These are phyloP conservation scores for Erodium chrysanthum DNA, from an alignment of 441 rosid species.

Conservation along the genomic window DNA sequence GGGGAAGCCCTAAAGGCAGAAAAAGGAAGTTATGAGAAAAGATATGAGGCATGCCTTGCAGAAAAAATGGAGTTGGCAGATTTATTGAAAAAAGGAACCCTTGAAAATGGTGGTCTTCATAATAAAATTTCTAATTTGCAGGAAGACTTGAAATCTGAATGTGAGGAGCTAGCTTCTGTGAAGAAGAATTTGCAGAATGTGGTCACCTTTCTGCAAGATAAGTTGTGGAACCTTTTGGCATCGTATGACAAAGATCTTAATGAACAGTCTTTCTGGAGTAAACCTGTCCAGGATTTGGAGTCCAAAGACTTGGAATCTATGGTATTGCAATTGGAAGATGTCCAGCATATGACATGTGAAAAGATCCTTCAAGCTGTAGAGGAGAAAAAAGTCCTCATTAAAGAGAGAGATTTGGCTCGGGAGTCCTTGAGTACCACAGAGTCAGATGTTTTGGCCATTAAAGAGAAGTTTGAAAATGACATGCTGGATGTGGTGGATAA, in stretches of 20 bases:
- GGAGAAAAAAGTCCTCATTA: constrained; percentile 44
- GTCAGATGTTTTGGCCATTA: constrained; percentile 42
- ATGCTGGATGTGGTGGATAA: constrained; percentile 34
- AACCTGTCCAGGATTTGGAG: constrained; percentile 29
- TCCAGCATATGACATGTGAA: constrained; percentile 46
- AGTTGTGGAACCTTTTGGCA: constrained; percentile 35
- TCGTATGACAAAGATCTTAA: constrained; percentile 32
- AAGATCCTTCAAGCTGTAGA: constrained; percentile 38
- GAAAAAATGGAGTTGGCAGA: constrained; percentile 7
- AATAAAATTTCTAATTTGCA: constrained; percentile 8
- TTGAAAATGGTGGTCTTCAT: not conserved
- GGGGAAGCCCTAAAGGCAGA: constrained; percentile 11
- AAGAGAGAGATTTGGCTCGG: constrained; percentile 44
- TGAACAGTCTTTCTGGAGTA: constrained; percentile 28
- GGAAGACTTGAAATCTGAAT: constrained; percentile 9
- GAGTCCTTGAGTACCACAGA: constrained; percentile 32
- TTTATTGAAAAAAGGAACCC: constrained; percentile 5
- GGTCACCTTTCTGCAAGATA: constrained; percentile 31
- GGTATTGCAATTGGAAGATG: constrained; percentile 40
- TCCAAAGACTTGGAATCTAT: constrained; percentile 33
- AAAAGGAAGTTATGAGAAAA: constrained; percentile 4
- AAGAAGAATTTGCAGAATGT: constrained; percentile 43
- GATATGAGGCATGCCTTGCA: constrained; percentile 4
- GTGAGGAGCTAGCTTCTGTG: constrained; percentile 32
- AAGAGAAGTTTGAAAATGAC: constrained; percentile 48